Base-by-base conservation (phyloP, 2,329 filamentous ascomycete genomes). In the Penicillium hordei region DNA sequence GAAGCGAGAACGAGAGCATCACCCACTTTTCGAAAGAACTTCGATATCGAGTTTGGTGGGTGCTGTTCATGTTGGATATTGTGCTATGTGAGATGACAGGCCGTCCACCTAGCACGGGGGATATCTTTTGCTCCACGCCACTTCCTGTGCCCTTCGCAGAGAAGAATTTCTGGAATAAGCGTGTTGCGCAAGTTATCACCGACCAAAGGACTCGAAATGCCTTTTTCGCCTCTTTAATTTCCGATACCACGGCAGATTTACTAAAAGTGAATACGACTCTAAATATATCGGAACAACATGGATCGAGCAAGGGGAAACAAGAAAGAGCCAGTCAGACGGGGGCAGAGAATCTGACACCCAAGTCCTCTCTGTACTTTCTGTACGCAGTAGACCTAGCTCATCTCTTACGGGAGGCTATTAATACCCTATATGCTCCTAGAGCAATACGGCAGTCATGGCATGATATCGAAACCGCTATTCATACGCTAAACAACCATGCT, bases 11-110 rank as follows among this genome's bases (percentile, higher is more conserved):
- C 43, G 68, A 61, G 17, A 67, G 64, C 19, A 64, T 78, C 33
- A 64, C 67, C 5, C 68, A 73, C 51, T 60, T 67, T 6, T 75
- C 75, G 7, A 78, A 76, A 57, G 76, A 78, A 61, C 72, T 71
- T 48, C 73, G 76, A 17, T 78, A 77, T 59, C 69, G 75, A 17
- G 71, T 78, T 7, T 80, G 78, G 78, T 79, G 76, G 74, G 72
- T 76, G 17, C 59, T 79, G 3, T 76, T 76, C 42, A 64, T 70
- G 33, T 65, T 79, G 12, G 78, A 79, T 62, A 72, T 72, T 29
- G 68, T 71, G 25, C 67, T 79, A 12, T 75, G 71, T 53, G 70
- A 74, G 59, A 75, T 78, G 67, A 78, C 75, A 31, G 78, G 78
- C 33, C 73, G 78, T 40, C 74, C 76, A 4, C 73, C 71, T n/a